Percentiles rank a stretch among this genome's conserved stretches.
phyloP scores from a whole-genome alignment of 352 stramenopile species.

The Phytophthora uliginosa region DNA sequence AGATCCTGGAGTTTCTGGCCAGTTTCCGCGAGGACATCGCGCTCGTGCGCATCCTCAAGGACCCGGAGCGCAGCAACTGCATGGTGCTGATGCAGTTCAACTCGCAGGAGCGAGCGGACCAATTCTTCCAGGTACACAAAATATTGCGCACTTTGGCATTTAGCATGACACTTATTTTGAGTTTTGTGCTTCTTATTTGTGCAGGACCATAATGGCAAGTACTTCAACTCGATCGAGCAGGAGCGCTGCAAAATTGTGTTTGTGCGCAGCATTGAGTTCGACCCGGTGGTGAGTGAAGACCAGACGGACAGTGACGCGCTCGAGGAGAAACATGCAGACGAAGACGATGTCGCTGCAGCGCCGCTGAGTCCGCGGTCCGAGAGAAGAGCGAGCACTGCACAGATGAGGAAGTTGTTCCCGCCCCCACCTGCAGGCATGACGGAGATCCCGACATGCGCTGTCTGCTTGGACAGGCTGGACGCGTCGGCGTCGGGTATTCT shows the following conservation, averaged over 20 bases:
- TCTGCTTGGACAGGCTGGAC: conserved; percentile 93
- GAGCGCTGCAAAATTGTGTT: conserved; percentile 93
- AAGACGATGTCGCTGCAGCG: conserved; percentile 9
- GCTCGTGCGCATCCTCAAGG: conserved; percentile 85
- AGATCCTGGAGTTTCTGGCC: conserved; percentile 87
- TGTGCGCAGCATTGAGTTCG: conserved; percentile 90
- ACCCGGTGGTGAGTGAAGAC: conserved; percentile 46
- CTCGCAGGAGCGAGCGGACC: conserved; percentile 80
- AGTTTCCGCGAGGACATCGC: conserved; percentile 80
- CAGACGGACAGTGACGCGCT: conserved; percentile 25
- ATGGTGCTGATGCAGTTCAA: conserved; percentile 90
- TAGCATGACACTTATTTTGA: background rate
- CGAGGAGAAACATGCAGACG: conserved; percentile 36
- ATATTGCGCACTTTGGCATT: background rate
- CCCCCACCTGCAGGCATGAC: conserved; percentile 81
- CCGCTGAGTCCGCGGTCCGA: conserved; percentile 24
- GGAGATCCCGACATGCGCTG: conserved; percentile 92
- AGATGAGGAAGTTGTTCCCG: conserved; percentile 62
- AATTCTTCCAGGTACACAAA: conserved; percentile 73
- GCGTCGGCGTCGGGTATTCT: conserved; percentile 92
- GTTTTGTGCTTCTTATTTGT: conserved; percentile 4
- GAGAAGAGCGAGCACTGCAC: conserved; percentile 34
- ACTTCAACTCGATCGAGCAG: conserved; percentile 94
- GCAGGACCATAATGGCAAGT: conserved; percentile 89
- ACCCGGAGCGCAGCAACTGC: conserved; percentile 85